These are phyloP conservation scores for Geopyxis carbonaria DNA, from an alignment of 495 filamentous ascomycete genomes.

Conservation along the genomic window DNA sequence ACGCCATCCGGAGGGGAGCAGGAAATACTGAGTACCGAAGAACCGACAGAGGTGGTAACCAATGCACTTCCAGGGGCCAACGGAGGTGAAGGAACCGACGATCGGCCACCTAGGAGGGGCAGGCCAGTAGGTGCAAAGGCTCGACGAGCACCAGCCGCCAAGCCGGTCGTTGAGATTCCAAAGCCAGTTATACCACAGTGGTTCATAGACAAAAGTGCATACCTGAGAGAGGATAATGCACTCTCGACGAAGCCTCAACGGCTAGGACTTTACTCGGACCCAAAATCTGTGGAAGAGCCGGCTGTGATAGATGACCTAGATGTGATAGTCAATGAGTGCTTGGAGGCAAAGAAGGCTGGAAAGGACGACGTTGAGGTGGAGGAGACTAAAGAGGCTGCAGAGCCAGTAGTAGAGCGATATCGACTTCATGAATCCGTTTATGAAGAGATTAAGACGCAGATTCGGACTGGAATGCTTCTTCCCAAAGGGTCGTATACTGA, in stretches of 20 bases:
- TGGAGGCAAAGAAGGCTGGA: neutral
- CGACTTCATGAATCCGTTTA: conserved; percentile 22
- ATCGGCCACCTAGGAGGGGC: conserved; percentile 13
- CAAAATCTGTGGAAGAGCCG: neutral
- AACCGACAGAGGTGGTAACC: neutral
- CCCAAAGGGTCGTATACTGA: conserved; percentile 22
- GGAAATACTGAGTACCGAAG: conserved; percentile 4
- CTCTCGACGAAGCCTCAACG: neutral
- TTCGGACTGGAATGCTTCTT: conserved; percentile 23
- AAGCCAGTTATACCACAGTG: conserved; percentile 20
- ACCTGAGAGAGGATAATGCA: conserved; percentile 16
- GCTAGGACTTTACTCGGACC: neutral
- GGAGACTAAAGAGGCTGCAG: neutral
- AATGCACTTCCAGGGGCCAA: conserved; percentile 2
- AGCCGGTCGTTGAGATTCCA: neutral
- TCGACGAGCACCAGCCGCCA: conserved; percentile 6
- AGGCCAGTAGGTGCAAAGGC: conserved; percentile 14
- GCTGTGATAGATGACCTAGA: too few relatives aligned
- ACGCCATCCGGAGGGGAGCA: conserved; percentile 5
- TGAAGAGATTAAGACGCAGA: conserved; percentile 23
- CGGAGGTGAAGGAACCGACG: conserved; percentile 6
- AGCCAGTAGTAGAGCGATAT: conserved; percentile 9
- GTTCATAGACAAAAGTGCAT: conserved; percentile 20
- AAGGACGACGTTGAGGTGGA: neutral
- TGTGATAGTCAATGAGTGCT: neutral